A percentile compares a stretch with the other conserved stretches of the same genome.
These are phyloP conservation scores for Astragalus membranaceus DNA, from an alignment of 306 rosid genomes.

Conservation along the genomic window DNA sequence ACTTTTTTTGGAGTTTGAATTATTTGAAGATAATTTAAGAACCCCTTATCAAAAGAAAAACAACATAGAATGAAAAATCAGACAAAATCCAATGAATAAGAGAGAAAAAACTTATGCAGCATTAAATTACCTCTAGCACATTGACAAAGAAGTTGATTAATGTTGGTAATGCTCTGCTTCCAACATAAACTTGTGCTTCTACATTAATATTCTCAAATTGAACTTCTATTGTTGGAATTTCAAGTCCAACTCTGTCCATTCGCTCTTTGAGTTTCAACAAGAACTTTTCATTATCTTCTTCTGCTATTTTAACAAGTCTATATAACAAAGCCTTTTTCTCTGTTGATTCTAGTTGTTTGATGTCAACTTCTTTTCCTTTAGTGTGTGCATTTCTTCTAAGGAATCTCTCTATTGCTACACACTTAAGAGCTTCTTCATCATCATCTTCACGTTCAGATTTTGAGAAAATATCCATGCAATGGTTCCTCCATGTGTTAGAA, in stretches of 20 bases:
- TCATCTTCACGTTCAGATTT: slow-evolving; percentile 40
- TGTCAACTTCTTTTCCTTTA: slow-evolving; percentile 47
- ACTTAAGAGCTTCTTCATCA: slow-evolving; percentile 22
- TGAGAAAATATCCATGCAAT: slow-evolving; percentile 23
- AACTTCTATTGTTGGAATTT: slow-evolving; percentile 71
- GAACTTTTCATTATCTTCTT: slow-evolving; percentile 48
- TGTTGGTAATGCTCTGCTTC: slow-evolving; percentile 70
- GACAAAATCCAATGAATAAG: neutral
- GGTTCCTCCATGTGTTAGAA: slow-evolving; percentile 11
- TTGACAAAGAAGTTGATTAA: slow-evolving; percentile 46
- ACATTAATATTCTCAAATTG: slow-evolving; percentile 57
- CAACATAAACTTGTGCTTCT: slow-evolving; percentile 67
- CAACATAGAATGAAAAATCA: neutral
- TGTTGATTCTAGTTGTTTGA: slow-evolving; percentile 34
- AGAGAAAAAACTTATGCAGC: neutral
- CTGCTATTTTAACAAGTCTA: slow-evolving; percentile 63
- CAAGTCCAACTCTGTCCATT: slow-evolving; percentile 44
- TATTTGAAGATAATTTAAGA: slow-evolving; percentile 25
- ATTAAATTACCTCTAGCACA: slow-evolving; percentile 43
- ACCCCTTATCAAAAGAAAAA: slow-evolving; percentile 18
- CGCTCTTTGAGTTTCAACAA: slow-evolving; percentile 18
- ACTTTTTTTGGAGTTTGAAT: slow-evolving; percentile 34
- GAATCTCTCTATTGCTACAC: slow-evolving; percentile 28
- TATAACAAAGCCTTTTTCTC: slow-evolving; percentile 54
- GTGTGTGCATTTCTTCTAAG: slow-evolving; percentile 29